A percentile compares a stretch with the other conserved stretches of the same genome.
phyloP scores from a whole-genome alignment of 768 basidiomycete species.

The Trametes meyenii region DNA sequence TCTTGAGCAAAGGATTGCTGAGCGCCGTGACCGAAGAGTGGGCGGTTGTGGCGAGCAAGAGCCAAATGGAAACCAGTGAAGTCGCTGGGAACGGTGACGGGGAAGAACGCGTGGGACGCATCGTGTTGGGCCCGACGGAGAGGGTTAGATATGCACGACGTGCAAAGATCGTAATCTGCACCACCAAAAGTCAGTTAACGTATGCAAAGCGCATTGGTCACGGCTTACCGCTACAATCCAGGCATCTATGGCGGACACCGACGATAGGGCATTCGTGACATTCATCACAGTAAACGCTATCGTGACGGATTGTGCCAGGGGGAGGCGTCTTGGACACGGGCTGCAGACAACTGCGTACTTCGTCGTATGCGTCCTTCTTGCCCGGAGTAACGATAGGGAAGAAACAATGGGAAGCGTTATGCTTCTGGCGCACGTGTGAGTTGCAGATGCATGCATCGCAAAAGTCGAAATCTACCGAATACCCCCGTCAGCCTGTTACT shows the following conservation, averaged over 20 bases:
- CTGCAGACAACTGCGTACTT: slow-evolving; percentile 4
- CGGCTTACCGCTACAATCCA: slow-evolving; percentile 57
- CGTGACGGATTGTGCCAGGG: not conserved
- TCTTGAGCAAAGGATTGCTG: not conserved
- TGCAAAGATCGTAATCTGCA: slow-evolving; percentile 30
- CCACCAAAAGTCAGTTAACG: not conserved
- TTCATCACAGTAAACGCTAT: slow-evolving; percentile 49
- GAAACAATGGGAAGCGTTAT: slow-evolving; percentile 25
- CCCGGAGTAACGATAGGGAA: slow-evolving; percentile 26
- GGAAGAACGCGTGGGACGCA: slow-evolving; percentile 27
- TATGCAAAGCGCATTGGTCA: not conserved
- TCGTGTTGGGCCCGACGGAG: slow-evolving; percentile 15
- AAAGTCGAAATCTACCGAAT: slow-evolving; percentile 26
- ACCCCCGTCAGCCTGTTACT: not conserved
- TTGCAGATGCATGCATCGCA: slow-evolving; percentile 24
- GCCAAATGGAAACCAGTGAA: not conserved
- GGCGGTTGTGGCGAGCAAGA: slow-evolving; percentile 9
- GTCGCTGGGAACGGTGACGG: slow-evolving; percentile 13
- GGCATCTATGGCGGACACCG: slow-evolving; percentile 76
- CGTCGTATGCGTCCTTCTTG: slow-evolving; percentile 10
- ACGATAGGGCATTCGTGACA: slow-evolving; percentile 53
- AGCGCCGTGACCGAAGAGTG: not conserved
- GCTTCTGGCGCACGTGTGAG: slow-evolving; percentile 9
- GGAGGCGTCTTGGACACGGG: not conserved
- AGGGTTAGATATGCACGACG: slow-evolving; percentile 22